Evolutionary conservation across 805 yeast genomes (phyloP).

Genomic region (Lachancea thermotolerans): DNA sequence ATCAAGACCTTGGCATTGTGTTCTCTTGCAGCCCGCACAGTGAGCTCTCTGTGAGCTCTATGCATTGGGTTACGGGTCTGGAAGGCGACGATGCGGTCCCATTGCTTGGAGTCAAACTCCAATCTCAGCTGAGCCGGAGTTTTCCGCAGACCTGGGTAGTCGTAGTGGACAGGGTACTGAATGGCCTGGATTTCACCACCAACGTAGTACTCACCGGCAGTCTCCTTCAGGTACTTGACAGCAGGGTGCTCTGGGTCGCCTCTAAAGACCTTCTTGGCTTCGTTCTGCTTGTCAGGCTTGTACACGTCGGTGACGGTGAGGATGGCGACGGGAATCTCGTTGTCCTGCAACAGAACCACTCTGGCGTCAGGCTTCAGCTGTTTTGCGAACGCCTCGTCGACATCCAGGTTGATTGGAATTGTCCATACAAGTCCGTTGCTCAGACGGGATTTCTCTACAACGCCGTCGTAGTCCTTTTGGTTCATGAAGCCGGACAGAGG

Average conservation of each 20-base stretch:
- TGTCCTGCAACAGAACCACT: constrained; percentile 72
- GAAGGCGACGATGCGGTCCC: constrained; percentile 91
- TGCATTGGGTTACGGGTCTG: constrained; percentile 99
- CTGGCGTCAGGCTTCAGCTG: constrained; percentile 48
- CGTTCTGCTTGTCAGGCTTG: constrained; percentile 70
- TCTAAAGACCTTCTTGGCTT: constrained; percentile 83
- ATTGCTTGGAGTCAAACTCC: constrained; percentile 72
- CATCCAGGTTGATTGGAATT: constrained; percentile 87
- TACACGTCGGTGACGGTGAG: constrained; percentile 73
- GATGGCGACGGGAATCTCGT: constrained; percentile 72
- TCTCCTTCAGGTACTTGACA: constrained; percentile 58
- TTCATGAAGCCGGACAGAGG: constrained; percentile 64
- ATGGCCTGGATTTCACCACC: constrained; percentile 89
- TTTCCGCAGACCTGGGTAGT: constrained; percentile 78
- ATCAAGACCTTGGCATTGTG: constrained; percentile 80
- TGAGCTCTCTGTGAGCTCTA: constrained; percentile 93
- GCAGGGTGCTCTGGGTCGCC: constrained; percentile 99
- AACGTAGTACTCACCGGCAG: constrained; percentile 75
- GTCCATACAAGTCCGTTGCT: constrained; percentile 79
- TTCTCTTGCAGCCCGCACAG: constrained; percentile 94
- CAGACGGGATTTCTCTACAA: constrained; percentile 62
- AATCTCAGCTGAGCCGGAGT: constrained; percentile 86
- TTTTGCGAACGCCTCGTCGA: constrained; percentile 43
- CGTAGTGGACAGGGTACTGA: constrained; percentile 80
- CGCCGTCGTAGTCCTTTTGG: constrained; percentile 57